Percentiles rank a stretch among this genome's conserved stretches.
Evolutionary conservation across 2,329 filamentous ascomycete genomes (phyloP).

Genomic region (Escovopsis weberi): DNA sequence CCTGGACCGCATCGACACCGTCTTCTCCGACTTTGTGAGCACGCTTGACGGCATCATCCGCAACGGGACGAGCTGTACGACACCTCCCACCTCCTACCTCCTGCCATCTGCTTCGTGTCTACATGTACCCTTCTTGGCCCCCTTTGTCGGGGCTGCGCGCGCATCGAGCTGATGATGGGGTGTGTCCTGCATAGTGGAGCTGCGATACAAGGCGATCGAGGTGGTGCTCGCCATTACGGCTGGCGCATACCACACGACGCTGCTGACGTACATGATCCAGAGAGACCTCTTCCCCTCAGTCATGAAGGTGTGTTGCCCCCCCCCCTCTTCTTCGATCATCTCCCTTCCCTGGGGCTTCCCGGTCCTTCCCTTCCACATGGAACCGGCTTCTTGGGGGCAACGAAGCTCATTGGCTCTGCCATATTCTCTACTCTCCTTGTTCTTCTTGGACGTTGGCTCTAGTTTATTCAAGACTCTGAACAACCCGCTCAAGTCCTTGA

Average conservation of each 20-base stretch:
- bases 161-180: too few species aligned
- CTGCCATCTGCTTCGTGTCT: too few species aligned
- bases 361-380: too few species aligned
- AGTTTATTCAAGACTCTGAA: slow-evolving; percentile 74
- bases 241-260: slow-evolving; percentile 88
- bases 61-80: slow-evolving; percentile 55
- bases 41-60: slow-evolving; percentile 72
- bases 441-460: too few species aligned
- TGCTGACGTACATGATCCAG: slow-evolving; percentile 91
- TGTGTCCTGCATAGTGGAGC: too few species aligned
- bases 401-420: too few species aligned
- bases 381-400: too few species aligned
- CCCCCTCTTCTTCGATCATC: too few species aligned
- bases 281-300: slow-evolving; percentile 85
- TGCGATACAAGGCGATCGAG: slow-evolving; percentile 67
- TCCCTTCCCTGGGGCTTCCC: too few species aligned
- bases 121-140: too few species aligned
- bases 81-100: not conserved
- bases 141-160: too few species aligned
- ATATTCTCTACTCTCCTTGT: too few species aligned
- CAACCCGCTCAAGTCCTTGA: slow-evolving; percentile 48
- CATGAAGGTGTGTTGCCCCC: slow-evolving; percentile 79
- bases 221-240: slow-evolving; percentile 73
- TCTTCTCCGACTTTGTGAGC: slow-evolving; percentile 80
- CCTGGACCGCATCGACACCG: slow-evolving; percentile 70